Evolutionary conservation across 2,329 filamentous ascomycete genomes (phyloP), one percentile per base, ranked within the genome.

Genomic region (Epichloe aotearoae): DNA sequence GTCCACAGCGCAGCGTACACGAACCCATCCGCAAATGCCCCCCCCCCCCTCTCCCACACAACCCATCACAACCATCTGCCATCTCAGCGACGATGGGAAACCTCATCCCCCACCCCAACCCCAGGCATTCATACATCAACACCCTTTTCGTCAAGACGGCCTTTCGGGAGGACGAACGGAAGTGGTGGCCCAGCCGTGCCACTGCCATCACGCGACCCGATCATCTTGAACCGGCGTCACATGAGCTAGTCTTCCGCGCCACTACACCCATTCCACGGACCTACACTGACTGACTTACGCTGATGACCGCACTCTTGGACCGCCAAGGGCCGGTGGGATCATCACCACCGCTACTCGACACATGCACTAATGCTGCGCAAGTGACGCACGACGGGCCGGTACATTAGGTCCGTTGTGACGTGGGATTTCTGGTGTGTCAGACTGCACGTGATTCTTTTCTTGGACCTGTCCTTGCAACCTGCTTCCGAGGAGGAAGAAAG

Each of bases 141-240:
- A 10, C 26, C 26, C 10, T 30, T 30, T 30, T 30, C 26, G 26
- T 11, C 8, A 42, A 49, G 20, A 42, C 46, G 10, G 38, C 46
- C 46, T 19, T 34, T 38, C 33, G n/a, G 17, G 17, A 20, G 8
- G 17, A 12, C 23, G 11, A n/a, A 8, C 36, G 4, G 5, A 38
- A 38, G 26, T n/a, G 36, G 36, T n/a, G 36, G 12, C 36, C 14
- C 12, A 11, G 36, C 36, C 17, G 20, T 45, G 17, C 38, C 37
- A 33, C 36, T n/a, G 26, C 43, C 52, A 50, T 56, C 55, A 56
- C 52, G 55, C 55, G 53, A 50, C 47, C 52, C 51, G 37, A 52
- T 52, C 49, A 49, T 30, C 42, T 20, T n/a, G 14, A 46, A 41
- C 49, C 19, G 20, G 38, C 46, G 42, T 54, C 55, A 51, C 54